A percentile compares a stretch with the other conserved stretches of the same genome.
phyloP scores from a whole-genome alignment of 2,329 filamentous ascomycete species.

The Parascedosporium putredinis region DNA sequence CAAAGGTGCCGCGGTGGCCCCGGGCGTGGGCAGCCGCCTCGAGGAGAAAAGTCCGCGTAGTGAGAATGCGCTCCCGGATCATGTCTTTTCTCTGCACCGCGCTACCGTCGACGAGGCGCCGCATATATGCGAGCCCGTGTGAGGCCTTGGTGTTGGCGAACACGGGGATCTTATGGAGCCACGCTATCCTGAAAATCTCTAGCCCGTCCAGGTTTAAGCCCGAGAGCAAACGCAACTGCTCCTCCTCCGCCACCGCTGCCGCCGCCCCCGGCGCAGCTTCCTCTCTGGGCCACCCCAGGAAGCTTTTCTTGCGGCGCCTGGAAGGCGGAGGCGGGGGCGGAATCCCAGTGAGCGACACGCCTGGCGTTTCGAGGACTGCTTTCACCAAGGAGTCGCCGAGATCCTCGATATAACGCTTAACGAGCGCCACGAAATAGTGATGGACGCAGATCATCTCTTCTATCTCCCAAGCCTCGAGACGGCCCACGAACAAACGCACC shows the following conservation, averaged over 20 bases:
- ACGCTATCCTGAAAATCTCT: not conserved
- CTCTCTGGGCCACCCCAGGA: not conserved
- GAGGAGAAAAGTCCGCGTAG: not conserved
- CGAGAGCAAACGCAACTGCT: not conserved
- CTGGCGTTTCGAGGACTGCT: not conserved
- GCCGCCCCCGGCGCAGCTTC: not conserved
- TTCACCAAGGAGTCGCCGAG: not conserved
- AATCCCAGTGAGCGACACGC: not conserved
- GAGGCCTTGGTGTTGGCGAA: not conserved
- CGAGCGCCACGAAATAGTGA: not conserved
- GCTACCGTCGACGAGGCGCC: not conserved
- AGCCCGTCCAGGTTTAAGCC: not conserved
- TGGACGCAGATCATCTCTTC: constrained; percentile 8
- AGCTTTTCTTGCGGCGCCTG: not conserved
- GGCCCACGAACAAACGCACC: not conserved
- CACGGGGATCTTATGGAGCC: not conserved
- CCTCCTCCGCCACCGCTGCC: not conserved
- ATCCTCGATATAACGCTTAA: not conserved
- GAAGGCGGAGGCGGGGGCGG: not conserved
- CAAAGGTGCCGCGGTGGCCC: not conserved
- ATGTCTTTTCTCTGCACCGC: not conserved
- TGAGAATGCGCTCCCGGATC: not conserved
- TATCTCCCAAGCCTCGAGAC: constrained; percentile 3
- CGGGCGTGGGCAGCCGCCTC: not conserved
- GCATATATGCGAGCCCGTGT: not conserved